A percentile compares a stretch with the other conserved stretches of the same genome.
Evolutionary conservation across 2,329 filamentous ascomycete species (phyloP).

Genomic region (Fusarium neocosmosporiellum): DNA sequence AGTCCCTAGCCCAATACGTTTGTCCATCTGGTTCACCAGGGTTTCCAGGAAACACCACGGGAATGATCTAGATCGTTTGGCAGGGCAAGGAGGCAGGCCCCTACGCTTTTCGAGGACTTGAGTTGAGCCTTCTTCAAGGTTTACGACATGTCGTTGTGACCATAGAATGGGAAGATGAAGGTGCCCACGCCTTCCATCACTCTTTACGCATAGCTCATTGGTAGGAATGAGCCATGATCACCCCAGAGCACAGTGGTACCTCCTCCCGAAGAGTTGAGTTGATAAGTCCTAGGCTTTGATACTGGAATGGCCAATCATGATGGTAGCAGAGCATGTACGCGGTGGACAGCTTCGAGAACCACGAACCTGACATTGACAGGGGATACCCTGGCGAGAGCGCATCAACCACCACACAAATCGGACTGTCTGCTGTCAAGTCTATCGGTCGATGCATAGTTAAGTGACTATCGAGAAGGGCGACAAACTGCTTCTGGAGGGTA

Average conservation of each 20-base stretch:
- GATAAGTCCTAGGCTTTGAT: not conserved
- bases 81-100: not conserved
- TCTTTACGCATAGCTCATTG: not conserved
- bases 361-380: not conserved
- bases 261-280: not conserved
- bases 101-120: not conserved
- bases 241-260: not conserved
- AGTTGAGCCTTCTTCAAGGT: not conserved
- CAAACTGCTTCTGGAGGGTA: not conserved
- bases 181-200: not conserved
- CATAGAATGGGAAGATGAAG: not conserved
- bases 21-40: not conserved
- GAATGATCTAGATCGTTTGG: constrained; percentile 8
- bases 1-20: not conserved
- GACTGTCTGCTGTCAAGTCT: not conserved
- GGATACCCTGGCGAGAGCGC: not conserved
- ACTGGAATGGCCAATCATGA: not conserved
- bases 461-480: not conserved
- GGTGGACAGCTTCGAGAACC: not conserved
- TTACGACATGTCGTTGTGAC: not conserved
- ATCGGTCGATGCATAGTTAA: not conserved
- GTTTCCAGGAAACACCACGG: constrained; percentile 8
- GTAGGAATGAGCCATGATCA: not conserved
- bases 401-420: not conserved
- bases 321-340: not conserved